Evolutionary conservation across 768 basidiomycete species (phyloP), one percentile per base, ranked within the genome.

Genomic region (Gloeostereum incarnatum): DNA sequence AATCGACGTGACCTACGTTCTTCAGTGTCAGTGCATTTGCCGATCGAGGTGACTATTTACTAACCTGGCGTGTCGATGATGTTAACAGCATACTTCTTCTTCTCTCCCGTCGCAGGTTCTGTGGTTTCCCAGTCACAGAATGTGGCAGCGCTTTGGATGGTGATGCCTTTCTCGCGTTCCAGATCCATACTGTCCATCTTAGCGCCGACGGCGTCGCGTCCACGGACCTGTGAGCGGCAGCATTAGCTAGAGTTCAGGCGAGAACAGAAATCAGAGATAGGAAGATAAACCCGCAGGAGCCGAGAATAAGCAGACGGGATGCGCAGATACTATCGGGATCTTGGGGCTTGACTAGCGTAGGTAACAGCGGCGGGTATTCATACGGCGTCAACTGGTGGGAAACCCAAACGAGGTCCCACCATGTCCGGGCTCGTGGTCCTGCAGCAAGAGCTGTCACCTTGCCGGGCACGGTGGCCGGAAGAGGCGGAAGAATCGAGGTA

Each of bases 171-270:
- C 61, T 98, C 96, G 33, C 94, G 72, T 58, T 99, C 96, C 3
- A 99, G 68, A 45, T 99, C 96, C 96, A 99, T 99, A 49, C 84
- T 89, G 60, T 99, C 96, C 96, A 99, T 99, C 68, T 99, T 99
- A 6, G 96, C 96, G 37, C 96, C 96, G 14, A 98, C 92, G 20
- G 82, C 80, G 58, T 99, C 96, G 38, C 86, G 75, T 31, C 96
- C 96, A 43, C 96, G 73, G 44, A 94, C 89, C 86, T 89, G 50
- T 9, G 42, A 27, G 39, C 6, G 21, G 24, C 20, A 43, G n/a
- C 31, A 21, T 33, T 38, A 45, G 43, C 26, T 19, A 19, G 38
- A 32, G 42, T 31, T 18, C 32, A 14, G 31, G 22, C 5, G 27
- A 4, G 5, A 24, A 1, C 23, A 26, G 22, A 21, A 43, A 14